Base-by-base conservation (phyloP, 352 stramenopile species). In the Globisporangium spinosum region DNA sequence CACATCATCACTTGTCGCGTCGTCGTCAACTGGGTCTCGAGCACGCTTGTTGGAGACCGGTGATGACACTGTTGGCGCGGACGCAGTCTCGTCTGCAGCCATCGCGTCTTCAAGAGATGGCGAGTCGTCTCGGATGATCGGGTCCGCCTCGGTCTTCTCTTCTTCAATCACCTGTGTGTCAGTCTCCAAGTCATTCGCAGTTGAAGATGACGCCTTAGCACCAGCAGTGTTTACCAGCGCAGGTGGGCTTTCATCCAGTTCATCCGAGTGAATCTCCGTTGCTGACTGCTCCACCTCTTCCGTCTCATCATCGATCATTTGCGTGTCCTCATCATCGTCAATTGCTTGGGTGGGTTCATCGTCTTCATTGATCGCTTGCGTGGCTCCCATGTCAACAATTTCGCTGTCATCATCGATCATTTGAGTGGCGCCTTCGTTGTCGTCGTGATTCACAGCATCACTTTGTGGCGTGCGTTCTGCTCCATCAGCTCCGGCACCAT, bases 391-490 rank as follows among this genome's bases (percentile, higher is more conserved):
- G 54, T 38, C 38, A 29, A 38, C 54, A 49, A 58, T 62, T 56
- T 49, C 47, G 10, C 67, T 12, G 22, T 54, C 74, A 43, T 77
- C 54, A 54, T 73, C 65, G 5, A 71, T 43, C 40, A 77, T 63
- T 65, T 77, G 73, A 7, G 60, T 70, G 4, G 65, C 58, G 20
- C 69, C 61, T 34, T 70, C 64, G 3, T 70, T 69, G 15, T 2
- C 25, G 5, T 2, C 25, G 13, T 15, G 10, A 61, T 22, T 20
- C 55, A 17, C 29, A 17, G 29, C 29, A 10, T 45, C 29, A 3
- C 55, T 45, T n/a, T 65, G 32, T 17, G 13, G 3, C 1, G 0
- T 10, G 12, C 29, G 3, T 29, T 5, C 7, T 38, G 22, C 22
- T 29, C 45, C 55, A 17, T 40, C 53, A 12, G 23, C 43, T 25